phyloP scores from a whole-genome alignment of 805 yeast species.

The Candida krabiensis region DNA sequence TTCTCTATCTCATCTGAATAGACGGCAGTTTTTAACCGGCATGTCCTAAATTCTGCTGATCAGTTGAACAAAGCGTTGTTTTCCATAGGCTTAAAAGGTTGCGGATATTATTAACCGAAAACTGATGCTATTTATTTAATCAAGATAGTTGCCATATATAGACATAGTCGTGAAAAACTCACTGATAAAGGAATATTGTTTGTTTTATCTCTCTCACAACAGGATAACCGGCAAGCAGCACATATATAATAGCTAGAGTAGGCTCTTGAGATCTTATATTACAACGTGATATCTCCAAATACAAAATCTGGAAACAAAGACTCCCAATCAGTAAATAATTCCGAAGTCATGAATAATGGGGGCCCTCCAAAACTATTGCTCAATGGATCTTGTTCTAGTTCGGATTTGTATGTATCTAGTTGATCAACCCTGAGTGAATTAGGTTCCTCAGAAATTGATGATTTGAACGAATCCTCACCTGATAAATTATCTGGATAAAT shows the following conservation, averaged over 20 bases:
- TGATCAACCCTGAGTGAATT: not conserved
- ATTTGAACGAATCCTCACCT: not conserved
- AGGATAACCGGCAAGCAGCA: not conserved
- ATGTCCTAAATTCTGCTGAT: too few species aligned
- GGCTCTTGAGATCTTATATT: not conserved
- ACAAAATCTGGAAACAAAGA: conserved; percentile 43
- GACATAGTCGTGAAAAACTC: too few species aligned
- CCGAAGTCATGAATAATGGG: conserved; percentile 52
- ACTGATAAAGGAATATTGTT: too few species aligned
- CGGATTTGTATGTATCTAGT: not conserved
- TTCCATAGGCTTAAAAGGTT: too few species aligned
- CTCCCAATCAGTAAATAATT: conserved; percentile 49
- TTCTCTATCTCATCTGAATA: too few species aligned
- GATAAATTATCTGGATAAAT: not conserved
- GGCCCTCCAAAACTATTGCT: conserved; percentile 49
- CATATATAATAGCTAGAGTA: not conserved
- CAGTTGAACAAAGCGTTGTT: too few species aligned
- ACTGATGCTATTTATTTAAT: too few species aligned
- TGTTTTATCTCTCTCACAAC: too few species aligned
- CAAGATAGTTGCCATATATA: too few species aligned
- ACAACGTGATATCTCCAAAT: conserved; percentile 27
- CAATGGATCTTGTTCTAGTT: conserved; percentile 7
- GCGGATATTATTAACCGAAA: too few species aligned
- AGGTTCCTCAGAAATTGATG: not conserved
- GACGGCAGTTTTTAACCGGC: too few species aligned